These are phyloP conservation scores for Rosellinia necatrix DNA, from an alignment of 2,329 filamentous ascomycete genomes.

Conservation along the genomic window DNA sequence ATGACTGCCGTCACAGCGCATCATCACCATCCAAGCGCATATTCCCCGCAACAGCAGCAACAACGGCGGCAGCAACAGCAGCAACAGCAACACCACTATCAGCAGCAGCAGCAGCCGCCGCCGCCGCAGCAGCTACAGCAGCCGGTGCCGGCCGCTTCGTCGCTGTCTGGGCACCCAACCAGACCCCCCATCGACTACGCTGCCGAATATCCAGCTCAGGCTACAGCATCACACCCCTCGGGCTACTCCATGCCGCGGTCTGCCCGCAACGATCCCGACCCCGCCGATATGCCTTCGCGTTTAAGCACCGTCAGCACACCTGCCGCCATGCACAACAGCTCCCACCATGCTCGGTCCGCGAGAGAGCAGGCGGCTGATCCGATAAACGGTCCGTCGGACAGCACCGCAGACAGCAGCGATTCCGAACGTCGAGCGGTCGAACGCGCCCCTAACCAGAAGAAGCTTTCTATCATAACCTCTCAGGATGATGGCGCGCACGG, in stretches of 20 bases:
- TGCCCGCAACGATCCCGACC: slow-evolving; percentile 17
- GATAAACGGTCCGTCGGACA: slow-evolving; percentile 29
- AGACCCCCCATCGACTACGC: background rate
- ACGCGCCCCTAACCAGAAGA: slow-evolving; percentile 49
- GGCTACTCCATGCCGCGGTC: slow-evolving; percentile 8
- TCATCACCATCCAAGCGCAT: slow-evolving; percentile 30
- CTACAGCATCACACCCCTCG: slow-evolving; percentile 4
- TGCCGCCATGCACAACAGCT: slow-evolving; percentile 14
- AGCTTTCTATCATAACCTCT: slow-evolving; percentile 34
- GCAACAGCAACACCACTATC: slow-evolving; percentile 11
- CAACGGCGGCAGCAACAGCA: slow-evolving; percentile 12
- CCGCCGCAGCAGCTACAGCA: slow-evolving; percentile 15
- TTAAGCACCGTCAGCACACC: slow-evolving; percentile 23
- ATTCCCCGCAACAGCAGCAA: slow-evolving; percentile 28
- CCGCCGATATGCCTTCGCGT: slow-evolving; percentile 33
- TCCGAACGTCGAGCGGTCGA: slow-evolving; percentile 50
- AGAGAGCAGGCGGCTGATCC: slow-evolving; percentile 21
- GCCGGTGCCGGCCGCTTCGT: slow-evolving; percentile 14
- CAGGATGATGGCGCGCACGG: slow-evolving; percentile 43
- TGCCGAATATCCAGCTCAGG: slow-evolving; percentile 15
- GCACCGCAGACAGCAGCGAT: slow-evolving; percentile 34
- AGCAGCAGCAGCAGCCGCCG: slow-evolving; percentile 17
- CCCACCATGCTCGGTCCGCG: slow-evolving; percentile 11
- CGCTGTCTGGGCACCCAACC: slow-evolving; percentile 18
- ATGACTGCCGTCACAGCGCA: slow-evolving; percentile 39